phyloP scores from a whole-genome alignment of 169 alveolate species.

The Plasmodium relictum region DNA sequence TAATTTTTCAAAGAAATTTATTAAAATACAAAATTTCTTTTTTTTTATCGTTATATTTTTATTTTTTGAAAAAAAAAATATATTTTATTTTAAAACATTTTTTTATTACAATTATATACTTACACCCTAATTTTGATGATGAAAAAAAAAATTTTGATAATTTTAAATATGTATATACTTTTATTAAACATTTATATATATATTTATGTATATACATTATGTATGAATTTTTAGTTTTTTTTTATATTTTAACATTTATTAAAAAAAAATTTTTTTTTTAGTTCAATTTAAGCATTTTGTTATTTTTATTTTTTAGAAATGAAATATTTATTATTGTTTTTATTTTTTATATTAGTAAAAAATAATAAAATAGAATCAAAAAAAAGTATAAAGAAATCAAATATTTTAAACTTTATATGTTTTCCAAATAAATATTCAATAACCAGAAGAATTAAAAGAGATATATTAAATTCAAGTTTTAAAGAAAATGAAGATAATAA shows the following conservation, averaged over 20 bases:
- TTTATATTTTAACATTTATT: too few species aligned
- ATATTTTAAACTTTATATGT: constrained; percentile 26
- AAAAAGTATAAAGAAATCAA: constrained; percentile 24
- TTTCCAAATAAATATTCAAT: constrained; percentile 10
- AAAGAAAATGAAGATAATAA: constrained; percentile 1
- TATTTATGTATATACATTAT: not conserved
- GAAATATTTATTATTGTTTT: constrained; percentile 40
- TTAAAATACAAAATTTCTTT: too few species aligned
- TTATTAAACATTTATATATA: too few species aligned
- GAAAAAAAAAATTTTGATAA: not conserved
- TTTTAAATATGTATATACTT: not conserved
- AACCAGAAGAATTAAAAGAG: not conserved
- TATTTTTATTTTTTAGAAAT: constrained; percentile 17
- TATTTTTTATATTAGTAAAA: constrained; percentile 50
- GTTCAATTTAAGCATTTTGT: constrained; percentile 2
- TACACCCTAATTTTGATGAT: too few species aligned
- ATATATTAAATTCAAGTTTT: not conserved
- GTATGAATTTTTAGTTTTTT: not conserved
- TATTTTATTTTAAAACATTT: too few species aligned
- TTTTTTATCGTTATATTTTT: too few species aligned
- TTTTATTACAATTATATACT: too few species aligned
- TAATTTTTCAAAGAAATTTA: too few species aligned
- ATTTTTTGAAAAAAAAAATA: too few species aligned
- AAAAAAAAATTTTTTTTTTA: constrained; percentile 32
- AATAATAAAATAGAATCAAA: constrained; percentile 44